These are phyloP conservation scores for Monosporascus ibericus DNA, from an alignment of 2,329 filamentous ascomycete genomes.

Conservation along the genomic window DNA sequence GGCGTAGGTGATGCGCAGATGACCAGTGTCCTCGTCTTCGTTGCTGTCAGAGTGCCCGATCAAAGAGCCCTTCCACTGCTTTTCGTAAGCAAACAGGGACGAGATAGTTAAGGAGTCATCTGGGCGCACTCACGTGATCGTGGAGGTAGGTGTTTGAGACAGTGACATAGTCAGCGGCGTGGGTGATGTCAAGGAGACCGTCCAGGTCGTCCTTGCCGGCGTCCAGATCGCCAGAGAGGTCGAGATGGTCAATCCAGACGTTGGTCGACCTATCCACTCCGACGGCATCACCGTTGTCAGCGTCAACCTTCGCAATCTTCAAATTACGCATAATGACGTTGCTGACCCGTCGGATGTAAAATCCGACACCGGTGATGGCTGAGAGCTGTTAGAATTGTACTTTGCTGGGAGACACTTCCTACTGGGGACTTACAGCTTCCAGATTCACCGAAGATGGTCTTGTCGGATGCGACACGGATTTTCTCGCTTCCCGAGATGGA, in stretches of 20 bases:
- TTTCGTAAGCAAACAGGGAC: background rate
- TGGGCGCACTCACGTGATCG: constrained; percentile 26
- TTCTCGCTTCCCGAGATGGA: constrained; percentile 27
- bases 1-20: constrained; percentile 58
- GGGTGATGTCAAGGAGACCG: constrained; percentile 37
- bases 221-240: constrained; percentile 29
- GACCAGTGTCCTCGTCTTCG: constrained; percentile 50
- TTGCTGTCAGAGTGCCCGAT: constrained; percentile 57
- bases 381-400: constrained; percentile 6
- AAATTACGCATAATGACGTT: constrained; percentile 56
- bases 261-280: constrained; percentile 40
- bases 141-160: constrained; percentile 37
- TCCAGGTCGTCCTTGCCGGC: constrained; percentile 38
- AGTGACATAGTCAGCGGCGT: constrained; percentile 37
- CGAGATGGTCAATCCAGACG: constrained; percentile 42
- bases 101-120: background rate
- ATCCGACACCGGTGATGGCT: constrained; percentile 24
- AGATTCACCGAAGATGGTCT: background rate
- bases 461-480: background rate
- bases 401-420: background rate
- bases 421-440: background rate
- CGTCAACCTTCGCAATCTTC: constrained; percentile 42
- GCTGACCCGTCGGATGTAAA: constrained; percentile 38
- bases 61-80: constrained; percentile 47
- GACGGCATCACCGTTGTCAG: constrained; percentile 42